Evolutionary conservation across 345 rosid species (phyloP), one percentile per base, ranked within the genome.

Genomic region (Clarkia xantiana): DNA sequence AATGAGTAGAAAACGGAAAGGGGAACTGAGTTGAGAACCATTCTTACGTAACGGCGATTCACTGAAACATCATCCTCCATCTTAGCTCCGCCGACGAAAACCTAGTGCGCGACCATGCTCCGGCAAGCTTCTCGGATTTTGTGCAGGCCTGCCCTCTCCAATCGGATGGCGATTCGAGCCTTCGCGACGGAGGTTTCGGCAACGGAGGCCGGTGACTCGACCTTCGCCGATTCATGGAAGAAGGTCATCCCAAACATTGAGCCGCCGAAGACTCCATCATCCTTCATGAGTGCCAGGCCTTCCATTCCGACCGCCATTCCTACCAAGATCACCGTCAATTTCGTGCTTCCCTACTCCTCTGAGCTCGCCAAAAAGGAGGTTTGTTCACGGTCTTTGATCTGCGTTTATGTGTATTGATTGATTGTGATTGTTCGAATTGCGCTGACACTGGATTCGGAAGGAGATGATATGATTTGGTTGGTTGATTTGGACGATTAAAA

Each of bases 251-350:
- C 91, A 15, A 77, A 70, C 61, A 64, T 81, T 10, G 94, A 84
- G 13, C 94, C 96, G 0, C 94, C 96, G 0, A 76, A 61, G 68
- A 84, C 94, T 52, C 96, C 91, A 11, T 69, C 75, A 13, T 16
- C 88, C 7, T 87, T 58, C 72, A 79, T 87, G 94, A 16, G 51
- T 34, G 69, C 94, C 47, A 80, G 84, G 44, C 86, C 88, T 6
- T 60, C 80, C 1, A 74, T 67, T 18, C 76, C 80, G 6, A 56
- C 91, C 20, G 18, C 91, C 5, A 57, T 88, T 23, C 97, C 97
- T 8, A 49, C 91, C 43, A 88, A 84, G 72, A 73, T 84, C 70
- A 79, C 94, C 23, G 84, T 81, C 65, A 84, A 88, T 64, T 84
- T 84, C 45, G 94, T 88, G 44, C 97, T 88, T 49, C 97, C 80